Conservation (phyloP, 2,329 filamentous ascomycete genomes). For the Fusarium pilosicola region DNA sequence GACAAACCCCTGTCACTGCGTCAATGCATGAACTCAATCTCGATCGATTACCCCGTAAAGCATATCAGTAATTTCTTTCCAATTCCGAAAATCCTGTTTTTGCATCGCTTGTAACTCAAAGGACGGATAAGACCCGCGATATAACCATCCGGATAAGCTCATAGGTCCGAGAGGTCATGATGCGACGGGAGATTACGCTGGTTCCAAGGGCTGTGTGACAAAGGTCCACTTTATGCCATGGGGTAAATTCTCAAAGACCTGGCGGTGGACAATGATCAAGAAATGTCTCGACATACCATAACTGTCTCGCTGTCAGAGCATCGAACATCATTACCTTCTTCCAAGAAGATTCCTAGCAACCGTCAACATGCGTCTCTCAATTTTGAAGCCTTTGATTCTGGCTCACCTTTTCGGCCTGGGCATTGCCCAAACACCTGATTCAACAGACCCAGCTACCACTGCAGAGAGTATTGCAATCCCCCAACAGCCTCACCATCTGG, state of each 20-base stretch:
- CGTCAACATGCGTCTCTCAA: slow-evolving; percentile 13
- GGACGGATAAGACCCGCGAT: neutral
- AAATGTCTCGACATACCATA: neutral
- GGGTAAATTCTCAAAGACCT: neutral
- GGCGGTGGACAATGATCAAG: neutral
- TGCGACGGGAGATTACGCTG: neutral
- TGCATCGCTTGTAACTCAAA: neutral
- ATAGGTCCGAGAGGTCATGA: neutral
- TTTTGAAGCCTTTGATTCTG: slow-evolving; percentile 11
- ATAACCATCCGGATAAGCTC: slow-evolving; percentile 11
- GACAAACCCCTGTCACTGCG: neutral
- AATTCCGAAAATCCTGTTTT: slow-evolving; percentile 6
- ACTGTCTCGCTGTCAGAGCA: neutral
- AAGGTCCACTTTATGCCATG: slow-evolving; percentile 10
- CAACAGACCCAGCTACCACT: slow-evolving; percentile 16
- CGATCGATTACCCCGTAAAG: slow-evolving; percentile 1
- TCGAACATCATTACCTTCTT: neutral
- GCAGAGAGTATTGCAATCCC: slow-evolving; percentile 21
- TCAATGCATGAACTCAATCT: slow-evolving; percentile 25
- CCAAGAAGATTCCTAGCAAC: neutral
- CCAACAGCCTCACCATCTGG: slow-evolving; percentile 1
- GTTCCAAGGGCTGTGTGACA: slow-evolving; percentile 5
- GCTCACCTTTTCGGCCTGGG: slow-evolving; percentile 6
- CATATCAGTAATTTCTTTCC: slow-evolving; percentile 10
- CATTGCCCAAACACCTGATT: slow-evolving; percentile 16